These are phyloP conservation scores for Ascosphaera pollenicola DNA, from an alignment of 2,329 filamentous ascomycete species.

Conservation along the genomic window DNA sequence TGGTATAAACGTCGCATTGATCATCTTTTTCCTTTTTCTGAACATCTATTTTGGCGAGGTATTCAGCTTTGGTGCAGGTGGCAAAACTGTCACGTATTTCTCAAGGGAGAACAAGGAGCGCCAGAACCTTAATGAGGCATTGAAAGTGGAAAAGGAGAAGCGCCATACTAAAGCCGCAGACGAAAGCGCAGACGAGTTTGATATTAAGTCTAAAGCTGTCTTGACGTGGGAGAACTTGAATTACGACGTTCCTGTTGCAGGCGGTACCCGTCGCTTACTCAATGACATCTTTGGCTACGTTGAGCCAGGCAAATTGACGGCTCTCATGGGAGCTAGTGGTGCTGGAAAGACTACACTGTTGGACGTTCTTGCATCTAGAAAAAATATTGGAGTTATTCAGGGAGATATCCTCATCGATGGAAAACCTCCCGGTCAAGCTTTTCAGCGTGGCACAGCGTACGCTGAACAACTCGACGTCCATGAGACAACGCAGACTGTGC, in stretches of 20 bases:
- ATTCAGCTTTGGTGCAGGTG: constrained; percentile 29
- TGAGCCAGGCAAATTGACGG: constrained; percentile 74
- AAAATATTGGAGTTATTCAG: constrained; percentile 70
- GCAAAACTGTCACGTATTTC: constrained; percentile 20
- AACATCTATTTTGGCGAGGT: constrained; percentile 20
- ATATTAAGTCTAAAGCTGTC: constrained; percentile 27
- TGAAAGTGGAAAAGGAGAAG: too few species aligned
- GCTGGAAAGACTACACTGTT: constrained; percentile 89
- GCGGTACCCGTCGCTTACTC: constrained; percentile 50
- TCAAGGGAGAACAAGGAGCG: constrained; percentile 9
- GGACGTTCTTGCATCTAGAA: constrained; percentile 65
- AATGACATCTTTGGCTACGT: constrained; percentile 85
- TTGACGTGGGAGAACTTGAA: constrained; percentile 76
- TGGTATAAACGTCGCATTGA: constrained; percentile 45
- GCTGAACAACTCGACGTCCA: constrained; percentile 71
- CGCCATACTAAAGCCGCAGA: constrained; percentile 13
- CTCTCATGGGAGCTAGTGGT: constrained; percentile 73
- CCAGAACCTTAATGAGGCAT: not conserved
- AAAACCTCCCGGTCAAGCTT: constrained; percentile 45
- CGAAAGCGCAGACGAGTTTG: constrained; percentile 14
- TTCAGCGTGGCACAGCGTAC: constrained; percentile 71
- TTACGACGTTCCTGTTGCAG: constrained; percentile 66
- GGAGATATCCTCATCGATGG: constrained; percentile 77
- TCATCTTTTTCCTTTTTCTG: constrained; percentile 28
- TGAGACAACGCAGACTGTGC: constrained; percentile 60